Evolutionary conservation across 352 stramenopile species (phyloP).

Genomic region (Thalassiosira livingstoniorum): DNA sequence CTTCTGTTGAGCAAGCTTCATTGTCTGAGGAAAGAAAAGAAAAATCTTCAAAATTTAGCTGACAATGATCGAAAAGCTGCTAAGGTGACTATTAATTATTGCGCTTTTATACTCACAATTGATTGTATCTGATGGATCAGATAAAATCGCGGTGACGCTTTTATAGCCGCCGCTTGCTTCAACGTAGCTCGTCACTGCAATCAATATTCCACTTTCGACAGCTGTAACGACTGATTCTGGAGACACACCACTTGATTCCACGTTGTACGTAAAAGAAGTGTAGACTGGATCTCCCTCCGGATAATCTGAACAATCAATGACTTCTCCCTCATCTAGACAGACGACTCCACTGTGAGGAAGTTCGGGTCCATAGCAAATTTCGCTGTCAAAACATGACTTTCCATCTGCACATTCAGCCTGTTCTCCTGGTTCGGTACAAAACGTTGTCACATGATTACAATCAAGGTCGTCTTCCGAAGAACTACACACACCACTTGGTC

Average conservation of each 20-base stretch:
- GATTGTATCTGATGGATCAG: constrained; percentile 41
- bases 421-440: not conserved
- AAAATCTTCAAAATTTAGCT: not conserved
- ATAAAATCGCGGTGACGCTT: constrained; percentile 31
- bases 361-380: not conserved
- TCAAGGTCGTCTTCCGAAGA: constrained; percentile 4
- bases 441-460: constrained; percentile 6
- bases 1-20: constrained; percentile 26
- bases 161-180: constrained; percentile 13
- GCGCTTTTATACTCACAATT: constrained; percentile 33
- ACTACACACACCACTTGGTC: constrained; percentile 7
- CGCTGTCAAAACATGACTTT: not conserved
- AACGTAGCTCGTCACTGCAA: constrained; percentile 21
- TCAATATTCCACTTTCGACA: constrained; percentile 49
- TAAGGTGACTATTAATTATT: not conserved
- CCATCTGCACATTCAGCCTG: constrained; percentile 25
- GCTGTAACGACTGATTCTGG: constrained; percentile 15
- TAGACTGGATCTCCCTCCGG: constrained; percentile 8
- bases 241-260: constrained; percentile 34
- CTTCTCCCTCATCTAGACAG: constrained; percentile 14
- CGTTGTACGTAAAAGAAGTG: constrained; percentile 47
- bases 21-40: constrained; percentile 29
- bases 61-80: not conserved
- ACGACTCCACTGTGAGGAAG: not conserved
- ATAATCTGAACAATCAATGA: constrained; percentile 5